Base-by-base conservation (phyloP, 2,329 filamentous ascomycete genomes). In the Microsporum audouinii region DNA sequence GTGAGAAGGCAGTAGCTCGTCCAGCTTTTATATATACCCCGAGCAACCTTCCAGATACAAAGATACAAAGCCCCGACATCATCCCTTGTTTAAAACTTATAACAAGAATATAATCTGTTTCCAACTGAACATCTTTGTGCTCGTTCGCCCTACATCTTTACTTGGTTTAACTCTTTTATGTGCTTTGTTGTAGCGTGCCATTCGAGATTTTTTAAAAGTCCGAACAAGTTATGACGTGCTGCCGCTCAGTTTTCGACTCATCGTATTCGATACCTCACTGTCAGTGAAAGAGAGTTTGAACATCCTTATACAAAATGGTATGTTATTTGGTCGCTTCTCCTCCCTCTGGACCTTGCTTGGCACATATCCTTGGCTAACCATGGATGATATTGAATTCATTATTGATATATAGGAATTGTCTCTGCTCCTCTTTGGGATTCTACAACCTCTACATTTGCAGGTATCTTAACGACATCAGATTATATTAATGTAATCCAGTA, bases 401-500 rank as follows among this genome's bases (percentile, higher is more conserved):
- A 4, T 12, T 31, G 27, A 29, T 61, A 63, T 63, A 66, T 63
- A 97, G 92, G 89, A 71, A 99, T 99, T 72, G 94, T 99, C 61
- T 99, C 94, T 34, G 94, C 94, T 59, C 94, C 94, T 58, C 79
- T 99, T 66, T 99, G 94, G 94, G 91, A 99, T 75, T 96, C 92
- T 31, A 87, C 88, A 66, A 89, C 87, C 2, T 95, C 91, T 31
- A 90, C 88, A 39, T 99, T 97, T 75, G 94, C 92, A 45, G 94
- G 94, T 43, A 83, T 99, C 57, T 81, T 99, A 66, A 99, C 94
- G 33, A 94, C 91, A 65, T 95, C 91, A 63, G 94, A 99, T 76
- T 99, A 94, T 74, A 95, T 99, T 77, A 99, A 99, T 71, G 88
- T 99, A 61, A 95, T 99, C 45, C 92, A 97, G 73, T 99, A 99